phyloP scores from a whole-genome alignment of 1,284 basidiomycete species.

The Naganishia sp. region DNA sequence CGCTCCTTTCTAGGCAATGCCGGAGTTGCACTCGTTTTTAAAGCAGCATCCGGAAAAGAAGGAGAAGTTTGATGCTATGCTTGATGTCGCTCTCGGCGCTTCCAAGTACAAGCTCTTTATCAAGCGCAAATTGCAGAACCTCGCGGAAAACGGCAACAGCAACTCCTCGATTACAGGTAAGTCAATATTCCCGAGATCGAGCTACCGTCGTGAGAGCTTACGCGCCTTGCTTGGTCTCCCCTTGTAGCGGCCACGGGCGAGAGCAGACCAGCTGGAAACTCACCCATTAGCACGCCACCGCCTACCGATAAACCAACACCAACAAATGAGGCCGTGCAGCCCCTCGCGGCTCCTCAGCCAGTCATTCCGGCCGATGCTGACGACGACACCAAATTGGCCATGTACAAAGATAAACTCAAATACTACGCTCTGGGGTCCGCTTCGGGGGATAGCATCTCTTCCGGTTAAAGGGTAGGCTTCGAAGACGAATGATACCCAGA shows the following conservation, averaged over 20 bases:
- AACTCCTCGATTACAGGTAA: neutral
- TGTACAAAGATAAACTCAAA: constrained; percentile 31
- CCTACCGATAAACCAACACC: too few species aligned
- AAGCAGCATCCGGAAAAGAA: constrained; percentile 89
- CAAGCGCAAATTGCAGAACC: constrained; percentile 30
- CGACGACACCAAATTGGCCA: constrained; percentile 29
- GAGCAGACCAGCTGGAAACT: neutral
- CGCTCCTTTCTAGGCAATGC: constrained; percentile 71
- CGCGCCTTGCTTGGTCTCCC: neutral
- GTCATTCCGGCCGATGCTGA: constrained; percentile 27
- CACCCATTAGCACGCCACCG: too few species aligned
- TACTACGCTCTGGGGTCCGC: constrained; percentile 21
- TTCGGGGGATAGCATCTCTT: constrained; percentile 4
- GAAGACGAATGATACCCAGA: neutral
- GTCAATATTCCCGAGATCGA: neutral
- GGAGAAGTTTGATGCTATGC: constrained; percentile 76
- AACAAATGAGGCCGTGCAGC: neutral
- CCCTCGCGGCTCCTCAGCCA: neutral
- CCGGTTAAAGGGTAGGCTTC: neutral
- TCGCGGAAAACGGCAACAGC: constrained; percentile 5
- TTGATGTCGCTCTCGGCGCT: constrained; percentile 59
- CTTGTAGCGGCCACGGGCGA: neutral
- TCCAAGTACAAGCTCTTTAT: constrained; percentile 32
- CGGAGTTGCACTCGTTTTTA: constrained; percentile 91
- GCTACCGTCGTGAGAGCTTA: neutral